A percentile compares a stretch with the other conserved stretches of the same genome.
Conservation (phyloP, 768 basidiomycete species). For the Serpula lacrymans region DNA sequence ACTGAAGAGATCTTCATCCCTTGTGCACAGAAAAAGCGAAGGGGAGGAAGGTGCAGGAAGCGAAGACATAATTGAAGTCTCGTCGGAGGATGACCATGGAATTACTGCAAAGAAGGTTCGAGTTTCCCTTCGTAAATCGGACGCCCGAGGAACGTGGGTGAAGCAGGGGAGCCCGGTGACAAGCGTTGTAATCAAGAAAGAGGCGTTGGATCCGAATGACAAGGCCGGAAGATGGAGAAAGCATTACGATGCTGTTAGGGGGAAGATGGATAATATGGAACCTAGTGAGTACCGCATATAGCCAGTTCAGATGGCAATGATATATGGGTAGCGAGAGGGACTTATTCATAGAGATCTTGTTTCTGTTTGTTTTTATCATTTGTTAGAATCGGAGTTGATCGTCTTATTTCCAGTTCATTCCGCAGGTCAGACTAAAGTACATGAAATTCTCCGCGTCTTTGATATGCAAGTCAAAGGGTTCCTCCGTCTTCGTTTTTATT, state of each 20-base stretch:
- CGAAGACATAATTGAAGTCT: slow-evolving; percentile 10
- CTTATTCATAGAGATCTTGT: too few species aligned
- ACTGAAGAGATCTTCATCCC: neutral
- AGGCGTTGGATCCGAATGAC: slow-evolving; percentile 39
- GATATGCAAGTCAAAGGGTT: slow-evolving; percentile 52
- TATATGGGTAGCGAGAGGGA: neutral
- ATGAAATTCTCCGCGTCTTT: slow-evolving; percentile 76
- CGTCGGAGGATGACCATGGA: slow-evolving; percentile 17
- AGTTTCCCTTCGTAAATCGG: slow-evolving; percentile 17
- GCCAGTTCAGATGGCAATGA: too few species aligned
- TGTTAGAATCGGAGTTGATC: slow-evolving; percentile 5
- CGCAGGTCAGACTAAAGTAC: slow-evolving; percentile 55
- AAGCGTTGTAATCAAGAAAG: slow-evolving; percentile 15
- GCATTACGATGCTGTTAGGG: slow-evolving; percentile 42
- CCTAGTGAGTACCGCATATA: slow-evolving; percentile 52
- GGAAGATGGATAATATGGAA: slow-evolving; percentile 51
- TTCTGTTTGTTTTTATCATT: slow-evolving; percentile 1
- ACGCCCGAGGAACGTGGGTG: slow-evolving; percentile 15
- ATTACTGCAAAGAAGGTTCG: slow-evolving; percentile 21
- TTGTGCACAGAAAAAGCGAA: slow-evolving; percentile 8
- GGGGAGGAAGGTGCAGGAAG: neutral
- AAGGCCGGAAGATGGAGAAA: slow-evolving; percentile 52
- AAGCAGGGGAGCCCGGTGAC: slow-evolving; percentile 5
- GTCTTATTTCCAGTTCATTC: slow-evolving; percentile 52
- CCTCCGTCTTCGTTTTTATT: too few species aligned